Evolutionary conservation across 2,329 filamentous ascomycete species (phyloP).

Genomic region (Claviceps paspali): DNA sequence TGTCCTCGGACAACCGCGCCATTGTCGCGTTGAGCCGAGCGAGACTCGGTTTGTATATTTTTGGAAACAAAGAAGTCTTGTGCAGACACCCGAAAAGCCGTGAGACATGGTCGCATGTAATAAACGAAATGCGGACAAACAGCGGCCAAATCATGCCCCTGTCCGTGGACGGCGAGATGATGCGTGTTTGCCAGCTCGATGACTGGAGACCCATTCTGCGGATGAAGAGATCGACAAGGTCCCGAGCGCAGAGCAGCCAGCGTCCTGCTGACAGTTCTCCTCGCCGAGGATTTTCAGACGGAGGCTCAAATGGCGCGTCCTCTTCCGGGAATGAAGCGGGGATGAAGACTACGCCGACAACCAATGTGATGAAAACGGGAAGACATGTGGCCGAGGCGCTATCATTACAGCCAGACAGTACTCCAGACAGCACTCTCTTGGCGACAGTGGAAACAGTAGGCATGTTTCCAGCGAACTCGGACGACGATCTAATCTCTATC

Average conservation of each 20-base stretch:
- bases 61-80: constrained; percentile 53
- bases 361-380: neutral
- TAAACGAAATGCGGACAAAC: constrained; percentile 24
- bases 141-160: constrained; percentile 10
- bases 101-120: constrained; percentile 26
- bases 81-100: constrained; percentile 26
- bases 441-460: neutral
- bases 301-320: neutral
- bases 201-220: constrained; percentile 29
- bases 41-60: constrained; percentile 66
- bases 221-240: constrained; percentile 5
- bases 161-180: constrained; percentile 36
- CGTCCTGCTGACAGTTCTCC: neutral
- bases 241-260: neutral
- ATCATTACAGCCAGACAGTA: neutral
- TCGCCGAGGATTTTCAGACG: neutral
- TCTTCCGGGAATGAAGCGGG: neutral
- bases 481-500: constrained; percentile 1
- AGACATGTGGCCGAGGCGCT: no score
- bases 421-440: no score
- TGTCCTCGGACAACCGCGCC: constrained; percentile 44
- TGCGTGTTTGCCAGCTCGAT: constrained; percentile 33
- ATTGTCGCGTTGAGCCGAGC: constrained; percentile 54
- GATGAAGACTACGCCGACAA: neutral
- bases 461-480: no score